Conservation (phyloP, 768 basidiomycete genomes). For the Brasilioporus rufonigricans region DNA sequence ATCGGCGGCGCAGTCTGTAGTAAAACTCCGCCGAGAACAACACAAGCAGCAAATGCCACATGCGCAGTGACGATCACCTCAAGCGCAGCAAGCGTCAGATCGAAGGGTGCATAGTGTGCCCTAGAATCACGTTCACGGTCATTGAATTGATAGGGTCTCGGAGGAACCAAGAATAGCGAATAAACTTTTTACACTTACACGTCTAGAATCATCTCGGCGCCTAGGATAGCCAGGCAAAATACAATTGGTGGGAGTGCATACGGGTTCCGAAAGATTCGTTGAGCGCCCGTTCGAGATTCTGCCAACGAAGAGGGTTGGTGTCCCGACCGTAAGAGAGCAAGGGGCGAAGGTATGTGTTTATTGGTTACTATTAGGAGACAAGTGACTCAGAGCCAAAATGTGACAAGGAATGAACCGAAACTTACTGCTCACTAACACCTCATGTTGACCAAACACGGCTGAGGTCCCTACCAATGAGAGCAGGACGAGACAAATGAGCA, state of each 20-base stretch:
- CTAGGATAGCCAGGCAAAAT: constrained; percentile 54
- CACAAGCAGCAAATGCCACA: constrained; percentile 81
- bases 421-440: constrained; percentile 62
- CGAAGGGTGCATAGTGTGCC: constrained; percentile 65
- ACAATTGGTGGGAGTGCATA: constrained; percentile 65
- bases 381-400: constrained; percentile 1
- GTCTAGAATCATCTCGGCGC: constrained; percentile 52
- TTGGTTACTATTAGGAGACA: constrained; percentile 47
- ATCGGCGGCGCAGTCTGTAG: constrained; percentile 82
- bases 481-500: constrained; percentile 54
- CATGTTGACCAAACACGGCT: constrained; percentile 58
- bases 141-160: background rate
- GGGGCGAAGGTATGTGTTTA: constrained; percentile 57
- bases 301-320: constrained; percentile 3
- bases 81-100: constrained; percentile 79
- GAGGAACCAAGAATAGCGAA: no score
- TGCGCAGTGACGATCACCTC: constrained; percentile 78
- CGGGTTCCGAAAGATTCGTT: constrained; percentile 62
- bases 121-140: constrained; percentile 21
- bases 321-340: constrained; percentile 40
- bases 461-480: constrained; percentile 57
- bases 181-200: constrained; percentile 43
- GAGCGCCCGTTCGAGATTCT: constrained; percentile 9
- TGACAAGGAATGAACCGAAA: constrained; percentile 7
- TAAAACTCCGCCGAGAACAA: constrained; percentile 80